These are phyloP conservation scores for Macaranga tanarius DNA, from an alignment of 441 rosid genomes.

Conservation along the genomic window DNA sequence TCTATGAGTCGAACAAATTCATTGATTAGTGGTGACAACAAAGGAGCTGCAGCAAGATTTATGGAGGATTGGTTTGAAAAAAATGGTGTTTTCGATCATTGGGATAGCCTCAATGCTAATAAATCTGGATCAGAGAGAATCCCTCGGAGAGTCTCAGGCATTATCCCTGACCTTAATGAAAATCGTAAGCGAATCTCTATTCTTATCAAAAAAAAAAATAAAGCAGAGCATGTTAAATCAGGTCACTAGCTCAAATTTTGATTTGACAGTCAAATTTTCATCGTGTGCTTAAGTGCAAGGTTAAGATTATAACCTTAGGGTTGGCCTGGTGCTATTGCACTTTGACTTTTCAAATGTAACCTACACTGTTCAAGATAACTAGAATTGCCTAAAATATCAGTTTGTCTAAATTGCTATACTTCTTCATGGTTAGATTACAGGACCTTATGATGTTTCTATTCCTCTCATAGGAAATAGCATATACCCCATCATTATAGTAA, in stretches of 20 bases:
- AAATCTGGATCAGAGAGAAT: slow-evolving; percentile 39
- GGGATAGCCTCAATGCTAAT: slow-evolving; percentile 16
- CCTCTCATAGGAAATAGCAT: background rate
- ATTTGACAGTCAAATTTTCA: background rate
- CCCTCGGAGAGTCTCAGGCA: slow-evolving; percentile 70
- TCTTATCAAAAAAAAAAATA: background rate
- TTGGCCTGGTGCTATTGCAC: background rate
- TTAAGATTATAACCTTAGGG: background rate
- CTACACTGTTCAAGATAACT: background rate
- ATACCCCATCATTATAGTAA: background rate
- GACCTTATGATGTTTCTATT: background rate
- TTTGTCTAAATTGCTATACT: background rate
- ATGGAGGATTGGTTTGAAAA: slow-evolving; percentile 93
- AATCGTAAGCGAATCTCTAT: slow-evolving; percentile 49
- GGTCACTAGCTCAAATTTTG: background rate
- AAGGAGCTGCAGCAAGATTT: slow-evolving; percentile 88
- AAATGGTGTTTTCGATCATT: slow-evolving; percentile 11
- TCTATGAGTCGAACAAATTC: slow-evolving; percentile 95
- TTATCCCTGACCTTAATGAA: slow-evolving; percentile 41
- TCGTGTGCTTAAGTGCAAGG: background rate
- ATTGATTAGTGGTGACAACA: slow-evolving; percentile 94
- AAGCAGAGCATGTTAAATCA: background rate
- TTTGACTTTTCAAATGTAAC: slow-evolving; percentile 1
- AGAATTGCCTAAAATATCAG: background rate
- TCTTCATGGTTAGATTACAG: background rate